Percentiles rank a stretch among this genome's conserved stretches.
Evolutionary conservation across 139 green algal genomes (phyloP).

Genomic region (Asterochloris erici): DNA sequence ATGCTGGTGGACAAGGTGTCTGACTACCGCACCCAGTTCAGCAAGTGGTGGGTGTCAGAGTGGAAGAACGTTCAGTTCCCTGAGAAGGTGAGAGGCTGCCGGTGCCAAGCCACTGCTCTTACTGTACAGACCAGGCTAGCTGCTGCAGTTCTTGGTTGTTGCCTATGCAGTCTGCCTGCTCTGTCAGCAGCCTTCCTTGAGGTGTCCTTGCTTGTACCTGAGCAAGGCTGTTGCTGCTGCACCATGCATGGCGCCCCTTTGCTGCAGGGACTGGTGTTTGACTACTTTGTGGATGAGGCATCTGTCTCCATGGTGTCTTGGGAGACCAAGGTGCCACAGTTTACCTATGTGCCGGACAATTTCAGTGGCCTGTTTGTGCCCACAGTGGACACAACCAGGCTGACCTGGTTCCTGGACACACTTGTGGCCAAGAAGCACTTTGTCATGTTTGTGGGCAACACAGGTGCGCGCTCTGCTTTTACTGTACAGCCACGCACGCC

Average conservation of each 20-base stretch:
- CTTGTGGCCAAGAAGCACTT: slow-evolving; percentile 79
- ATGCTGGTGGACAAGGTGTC: slow-evolving; percentile 78
- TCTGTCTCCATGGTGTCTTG: slow-evolving; percentile 64
- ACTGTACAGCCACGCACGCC: not conserved
- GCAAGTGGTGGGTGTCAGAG: slow-evolving; percentile 81
- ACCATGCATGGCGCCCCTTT: not conserved
- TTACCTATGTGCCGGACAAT: slow-evolving; percentile 51
- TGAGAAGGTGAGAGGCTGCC: slow-evolving; percentile 22
- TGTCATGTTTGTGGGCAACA: slow-evolving; percentile 91
- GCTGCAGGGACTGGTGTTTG: slow-evolving; percentile 83
- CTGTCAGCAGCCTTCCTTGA: too few species aligned
- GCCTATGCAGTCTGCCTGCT: too few species aligned
- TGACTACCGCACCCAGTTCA: slow-evolving; percentile 83
- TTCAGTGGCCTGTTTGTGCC: slow-evolving; percentile 80
- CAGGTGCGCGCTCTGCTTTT: slow-evolving; percentile 19
- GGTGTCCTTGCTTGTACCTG: too few species aligned
- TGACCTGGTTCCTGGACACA: slow-evolving; percentile 81
- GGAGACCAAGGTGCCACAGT: slow-evolving; percentile 59
- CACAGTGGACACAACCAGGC: slow-evolving; percentile 80
- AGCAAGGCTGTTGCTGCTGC: too few species aligned
- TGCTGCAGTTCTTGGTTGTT: too few species aligned
- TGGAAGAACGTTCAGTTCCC: slow-evolving; percentile 63
- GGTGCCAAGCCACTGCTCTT: too few species aligned
- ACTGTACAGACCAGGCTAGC: too few species aligned
- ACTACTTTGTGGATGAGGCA: slow-evolving; percentile 86